phyloP scores from a whole-genome alignment of 495 filamentous ascomycete species.

The Cryomyces minteri region DNA sequence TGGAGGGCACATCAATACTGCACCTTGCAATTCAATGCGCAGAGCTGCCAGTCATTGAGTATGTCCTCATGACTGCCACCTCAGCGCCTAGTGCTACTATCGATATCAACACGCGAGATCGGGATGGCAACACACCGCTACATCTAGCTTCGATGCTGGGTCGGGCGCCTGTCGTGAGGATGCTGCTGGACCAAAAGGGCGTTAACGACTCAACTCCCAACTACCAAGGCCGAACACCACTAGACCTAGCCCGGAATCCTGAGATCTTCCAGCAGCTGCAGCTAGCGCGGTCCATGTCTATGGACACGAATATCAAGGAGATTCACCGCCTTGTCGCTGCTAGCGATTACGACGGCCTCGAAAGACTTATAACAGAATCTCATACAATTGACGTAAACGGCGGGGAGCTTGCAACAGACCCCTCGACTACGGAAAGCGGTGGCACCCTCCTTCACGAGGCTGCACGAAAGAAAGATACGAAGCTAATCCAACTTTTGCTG shows the following conservation, averaged over 20 bases:
- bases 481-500: constrained; percentile 71
- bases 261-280: constrained; percentile 94
- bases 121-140: constrained; percentile 83
- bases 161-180: constrained; percentile 53
- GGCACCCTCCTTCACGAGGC: constrained; percentile 90
- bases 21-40: constrained; percentile 97
- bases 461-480: constrained; percentile 65
- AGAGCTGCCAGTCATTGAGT: constrained; percentile 89
- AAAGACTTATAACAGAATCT: constrained; percentile 64
- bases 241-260: constrained; percentile 77
- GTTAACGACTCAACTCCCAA: constrained; percentile 89
- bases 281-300: constrained; percentile 73
- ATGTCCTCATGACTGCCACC: constrained; percentile 51
- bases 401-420: constrained; percentile 70
- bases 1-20: constrained; percentile 73
- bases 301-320: constrained; percentile 67
- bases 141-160: constrained; percentile 78
- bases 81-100: constrained; percentile 32
- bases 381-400: constrained; percentile 80
- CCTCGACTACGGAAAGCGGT: constrained; percentile 49
- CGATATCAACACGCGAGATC: constrained; percentile 78
- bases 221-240: constrained; percentile 65
- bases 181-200: constrained; percentile 57
- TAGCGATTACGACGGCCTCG: constrained; percentile 56
- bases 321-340: constrained; percentile 57